Conservation (phyloP, 768 basidiomycete species). For the Boletus edulis region DNA sequence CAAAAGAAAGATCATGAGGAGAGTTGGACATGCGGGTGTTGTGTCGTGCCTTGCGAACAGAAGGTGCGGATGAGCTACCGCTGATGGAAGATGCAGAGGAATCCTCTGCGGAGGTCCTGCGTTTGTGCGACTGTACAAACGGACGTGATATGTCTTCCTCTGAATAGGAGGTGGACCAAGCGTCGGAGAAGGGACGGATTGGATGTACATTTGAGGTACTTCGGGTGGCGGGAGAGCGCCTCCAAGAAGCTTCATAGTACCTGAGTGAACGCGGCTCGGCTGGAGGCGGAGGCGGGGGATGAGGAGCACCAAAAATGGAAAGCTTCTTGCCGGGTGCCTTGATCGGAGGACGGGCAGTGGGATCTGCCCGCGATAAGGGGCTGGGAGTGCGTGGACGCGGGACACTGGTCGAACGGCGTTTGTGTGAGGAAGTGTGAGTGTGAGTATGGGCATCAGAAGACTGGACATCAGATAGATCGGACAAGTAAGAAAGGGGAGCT, state of each 20-base stretch:
- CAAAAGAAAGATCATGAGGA: conserved; percentile 62
- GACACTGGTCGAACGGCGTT: neutral
- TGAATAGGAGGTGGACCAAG: conserved; percentile 27
- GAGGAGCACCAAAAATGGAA: conserved; percentile 40
- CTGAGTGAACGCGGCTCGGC: conserved; percentile 45
- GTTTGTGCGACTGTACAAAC: conserved; percentile 36
- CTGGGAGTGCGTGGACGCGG: conserved; percentile 10
- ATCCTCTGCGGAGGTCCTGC: conserved; percentile 41
- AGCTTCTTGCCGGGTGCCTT: conserved; percentile 19
- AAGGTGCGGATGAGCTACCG: conserved; percentile 23
- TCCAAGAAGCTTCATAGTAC: conserved; percentile 51
- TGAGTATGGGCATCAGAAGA: conserved; percentile 7
- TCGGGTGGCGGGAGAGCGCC: conserved; percentile 29
- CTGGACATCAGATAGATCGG: conserved; percentile 17
- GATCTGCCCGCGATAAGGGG: conserved; percentile 23
- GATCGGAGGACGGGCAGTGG: conserved; percentile 6
- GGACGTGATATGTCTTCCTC: conserved; percentile 40
- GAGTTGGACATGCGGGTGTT: conserved; percentile 26
- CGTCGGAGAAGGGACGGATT: conserved; percentile 19
- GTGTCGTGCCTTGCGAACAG: conserved; percentile 11
- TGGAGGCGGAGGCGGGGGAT: conserved; percentile 44
- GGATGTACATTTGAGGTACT: neutral
- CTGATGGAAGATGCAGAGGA: conserved; percentile 43
- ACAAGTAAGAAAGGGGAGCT: conserved; percentile 58
- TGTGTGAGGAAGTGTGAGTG: neutral